Evolutionary conservation across 495 filamentous ascomycete genomes (phyloP).

Genomic region (Usnea hakonensis): DNA sequence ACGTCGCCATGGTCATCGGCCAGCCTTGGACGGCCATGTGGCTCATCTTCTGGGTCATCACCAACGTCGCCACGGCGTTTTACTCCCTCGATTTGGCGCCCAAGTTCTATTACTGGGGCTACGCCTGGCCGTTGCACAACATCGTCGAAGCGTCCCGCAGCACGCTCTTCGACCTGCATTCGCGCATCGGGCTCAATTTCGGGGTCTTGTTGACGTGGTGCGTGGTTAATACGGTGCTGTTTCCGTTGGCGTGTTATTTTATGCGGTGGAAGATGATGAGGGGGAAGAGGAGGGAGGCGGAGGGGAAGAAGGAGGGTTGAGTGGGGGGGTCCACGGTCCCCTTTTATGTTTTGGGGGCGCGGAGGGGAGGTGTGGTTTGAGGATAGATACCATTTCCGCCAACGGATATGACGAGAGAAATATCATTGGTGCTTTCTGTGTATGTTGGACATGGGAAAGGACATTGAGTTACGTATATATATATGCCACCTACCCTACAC

Average conservation of each 20-base stretch:
- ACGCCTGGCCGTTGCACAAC: constrained; percentile 65
- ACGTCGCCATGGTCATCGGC: constrained; percentile 62
- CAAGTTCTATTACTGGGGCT: constrained; percentile 58
- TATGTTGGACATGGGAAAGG: no score
- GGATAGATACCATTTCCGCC: no score
- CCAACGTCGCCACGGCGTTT: constrained; percentile 59
- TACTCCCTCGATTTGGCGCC: constrained; percentile 54
- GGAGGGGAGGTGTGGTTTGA: no score
- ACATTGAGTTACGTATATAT: no score
- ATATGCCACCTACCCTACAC: no score
- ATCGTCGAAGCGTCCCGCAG: constrained; percentile 57
- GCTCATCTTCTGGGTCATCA: constrained; percentile 72
- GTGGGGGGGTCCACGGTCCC: no score
- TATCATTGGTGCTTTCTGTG: no score
- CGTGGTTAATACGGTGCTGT: constrained; percentile 47
- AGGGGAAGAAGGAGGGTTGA: background rate
- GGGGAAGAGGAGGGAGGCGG: constrained; percentile 22
- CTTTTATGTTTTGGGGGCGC: no score
- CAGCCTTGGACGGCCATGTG: constrained; percentile 61
- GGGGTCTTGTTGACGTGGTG: constrained; percentile 56
- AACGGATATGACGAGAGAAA: no score
- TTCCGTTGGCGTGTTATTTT: constrained; percentile 53
- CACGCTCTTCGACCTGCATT: constrained; percentile 56
- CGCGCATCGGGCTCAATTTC: constrained; percentile 57
- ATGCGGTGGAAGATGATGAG: constrained; percentile 51